Percentiles rank a stretch among this genome's conserved stretches.
These are phyloP conservation scores for Phylloporus arenicola DNA, from an alignment of 768 basidiomycete genomes.

Conservation along the genomic window DNA sequence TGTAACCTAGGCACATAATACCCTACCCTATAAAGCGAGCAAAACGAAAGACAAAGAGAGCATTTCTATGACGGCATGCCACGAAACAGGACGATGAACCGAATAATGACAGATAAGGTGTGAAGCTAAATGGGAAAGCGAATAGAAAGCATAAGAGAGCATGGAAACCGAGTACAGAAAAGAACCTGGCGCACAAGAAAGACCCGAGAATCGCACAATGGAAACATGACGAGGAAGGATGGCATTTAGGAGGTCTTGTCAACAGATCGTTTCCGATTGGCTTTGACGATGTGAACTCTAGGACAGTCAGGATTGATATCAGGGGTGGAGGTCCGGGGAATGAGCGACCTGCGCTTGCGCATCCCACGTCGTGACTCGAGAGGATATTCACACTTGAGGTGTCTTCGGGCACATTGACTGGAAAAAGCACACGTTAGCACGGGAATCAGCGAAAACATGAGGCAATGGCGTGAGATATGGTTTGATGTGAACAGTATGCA, in stretches of 20 bases:
- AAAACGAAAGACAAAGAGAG: neutral
- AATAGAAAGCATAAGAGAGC: slow-evolving; percentile 23
- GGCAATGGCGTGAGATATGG: slow-evolving; percentile 14
- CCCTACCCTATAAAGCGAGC: slow-evolving; percentile 4
- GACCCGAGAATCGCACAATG: neutral
- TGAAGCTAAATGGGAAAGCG: slow-evolving; percentile 10
- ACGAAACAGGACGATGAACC: slow-evolving; percentile 8
- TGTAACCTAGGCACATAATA: slow-evolving; percentile 13
- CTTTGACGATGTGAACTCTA: slow-evolving; percentile 19
- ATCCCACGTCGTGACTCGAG: slow-evolving; percentile 65
- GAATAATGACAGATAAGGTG: slow-evolving; percentile 33
- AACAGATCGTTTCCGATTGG: slow-evolving; percentile 24
- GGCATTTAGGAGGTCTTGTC: slow-evolving; percentile 20
- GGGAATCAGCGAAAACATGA: slow-evolving; percentile 25
- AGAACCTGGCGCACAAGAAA: neutral
- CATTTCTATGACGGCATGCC: slow-evolving; percentile 26
- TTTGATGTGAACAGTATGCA: neutral
- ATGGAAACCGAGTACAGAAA: slow-evolving; percentile 12
- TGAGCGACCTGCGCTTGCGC: slow-evolving; percentile 39
- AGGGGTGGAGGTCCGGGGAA: slow-evolving; percentile 29
- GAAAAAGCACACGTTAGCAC: slow-evolving; percentile 24
- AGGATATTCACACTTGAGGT: slow-evolving; percentile 67
- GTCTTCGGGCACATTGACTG: slow-evolving; percentile 70
- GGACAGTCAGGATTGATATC: slow-evolving; percentile 23
- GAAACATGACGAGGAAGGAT: neutral